Percentiles rank a stretch among this genome's conserved stretches.
phyloP scores from a whole-genome alignment of 202 grass and related monocot species.

The Cymbopogon flexuosus region DNA sequence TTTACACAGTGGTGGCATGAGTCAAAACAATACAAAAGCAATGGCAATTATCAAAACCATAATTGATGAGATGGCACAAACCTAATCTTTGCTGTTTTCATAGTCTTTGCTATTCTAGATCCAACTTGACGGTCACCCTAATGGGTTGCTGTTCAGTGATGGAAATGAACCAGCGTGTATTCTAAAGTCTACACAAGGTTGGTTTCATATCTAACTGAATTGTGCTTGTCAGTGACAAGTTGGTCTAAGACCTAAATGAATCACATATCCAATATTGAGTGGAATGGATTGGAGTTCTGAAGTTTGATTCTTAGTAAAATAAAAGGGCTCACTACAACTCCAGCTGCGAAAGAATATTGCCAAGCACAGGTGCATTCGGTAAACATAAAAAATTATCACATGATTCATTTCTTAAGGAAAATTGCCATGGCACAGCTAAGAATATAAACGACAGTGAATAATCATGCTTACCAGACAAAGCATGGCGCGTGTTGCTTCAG shows the following conservation, averaged over 20 bases:
- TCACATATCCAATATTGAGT: background rate
- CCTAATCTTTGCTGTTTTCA: background rate
- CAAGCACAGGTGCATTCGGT: background rate
- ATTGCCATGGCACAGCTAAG: background rate
- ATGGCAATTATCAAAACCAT: background rate
- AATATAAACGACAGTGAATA: background rate
- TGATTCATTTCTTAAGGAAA: background rate
- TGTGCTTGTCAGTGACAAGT: background rate
- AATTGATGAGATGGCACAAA: background rate
- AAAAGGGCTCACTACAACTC: background rate
- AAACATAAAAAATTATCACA: background rate
- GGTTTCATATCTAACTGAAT: background rate
- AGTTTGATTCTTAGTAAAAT: background rate
- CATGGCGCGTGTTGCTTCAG: slow-evolving; percentile 66
- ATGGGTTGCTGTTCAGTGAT: background rate
- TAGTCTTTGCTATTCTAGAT: background rate
- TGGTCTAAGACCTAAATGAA: background rate
- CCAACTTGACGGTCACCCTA: background rate
- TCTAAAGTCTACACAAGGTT: background rate
- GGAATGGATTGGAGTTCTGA: background rate
- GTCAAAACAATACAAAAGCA: background rate
- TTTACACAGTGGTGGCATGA: background rate
- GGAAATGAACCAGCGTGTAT: slow-evolving; percentile 10
- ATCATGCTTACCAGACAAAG: slow-evolving; percentile 83
- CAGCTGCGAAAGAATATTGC: background rate